Conservation (phyloP, 2,329 filamentous ascomycete genomes). For the Xylaria sp. region DNA sequence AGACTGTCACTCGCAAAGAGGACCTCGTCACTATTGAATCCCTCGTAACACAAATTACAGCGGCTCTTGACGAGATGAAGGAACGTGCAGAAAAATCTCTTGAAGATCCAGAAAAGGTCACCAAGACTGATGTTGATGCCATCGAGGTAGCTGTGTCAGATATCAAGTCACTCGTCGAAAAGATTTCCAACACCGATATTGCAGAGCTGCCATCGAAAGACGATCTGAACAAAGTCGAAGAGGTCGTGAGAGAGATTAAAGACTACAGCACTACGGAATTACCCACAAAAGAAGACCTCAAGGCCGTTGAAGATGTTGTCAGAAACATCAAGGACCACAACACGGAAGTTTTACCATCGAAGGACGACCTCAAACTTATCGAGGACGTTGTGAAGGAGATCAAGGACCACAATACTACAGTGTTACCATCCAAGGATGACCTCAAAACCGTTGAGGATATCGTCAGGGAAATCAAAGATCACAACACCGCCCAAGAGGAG, state of each 20-base stretch:
- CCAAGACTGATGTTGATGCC: slow-evolving; percentile 83
- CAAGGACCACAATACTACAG: slow-evolving; percentile 75
- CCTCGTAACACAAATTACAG: slow-evolving; percentile 80
- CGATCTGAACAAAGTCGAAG: slow-evolving; percentile 75
- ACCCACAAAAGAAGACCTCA: slow-evolving; percentile 73
- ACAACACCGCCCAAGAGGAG: slow-evolving; percentile 73
- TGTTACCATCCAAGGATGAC: slow-evolving; percentile 65
- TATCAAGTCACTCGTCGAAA: slow-evolving; percentile 80
- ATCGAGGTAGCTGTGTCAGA: slow-evolving; percentile 86
- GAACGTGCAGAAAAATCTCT: slow-evolving; percentile 63
- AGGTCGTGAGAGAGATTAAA: slow-evolving; percentile 76
- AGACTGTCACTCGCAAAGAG: slow-evolving; percentile 77
- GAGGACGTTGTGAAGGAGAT: slow-evolving; percentile 77
- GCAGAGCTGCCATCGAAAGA: slow-evolving; percentile 78
- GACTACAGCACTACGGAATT: slow-evolving; percentile 74
- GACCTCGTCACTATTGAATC: slow-evolving; percentile 81
- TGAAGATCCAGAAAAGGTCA: slow-evolving; percentile 72
- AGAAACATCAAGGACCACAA: slow-evolving; percentile 77
- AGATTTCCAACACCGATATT: slow-evolving; percentile 80
- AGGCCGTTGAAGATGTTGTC: slow-evolving; percentile 73
- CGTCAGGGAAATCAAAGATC: slow-evolving; percentile 77
- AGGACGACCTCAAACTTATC: slow-evolving; percentile 71
- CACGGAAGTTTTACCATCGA: slow-evolving; percentile 55
- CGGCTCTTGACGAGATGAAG: slow-evolving; percentile 79
- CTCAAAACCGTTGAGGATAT: slow-evolving; percentile 75